phyloP scores from a whole-genome alignment of 129 eudicot genomes.

The Sambucus nigra region DNA sequence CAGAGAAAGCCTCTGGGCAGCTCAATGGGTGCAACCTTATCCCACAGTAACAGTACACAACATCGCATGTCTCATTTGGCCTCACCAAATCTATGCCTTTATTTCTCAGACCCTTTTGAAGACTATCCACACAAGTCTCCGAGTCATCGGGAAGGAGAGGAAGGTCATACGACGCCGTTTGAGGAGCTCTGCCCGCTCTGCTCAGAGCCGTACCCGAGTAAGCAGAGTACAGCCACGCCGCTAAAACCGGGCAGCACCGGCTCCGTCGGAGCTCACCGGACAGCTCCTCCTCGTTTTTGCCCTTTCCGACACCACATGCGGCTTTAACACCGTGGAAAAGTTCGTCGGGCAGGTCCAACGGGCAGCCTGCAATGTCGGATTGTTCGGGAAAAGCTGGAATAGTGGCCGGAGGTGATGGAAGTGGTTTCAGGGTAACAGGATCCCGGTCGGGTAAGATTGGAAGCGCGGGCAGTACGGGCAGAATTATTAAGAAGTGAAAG shows the following conservation, averaged over 20 bases:
- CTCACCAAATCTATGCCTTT: slow-evolving; percentile 43
- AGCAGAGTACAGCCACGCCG: slow-evolving; percentile 81
- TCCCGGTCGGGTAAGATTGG: slow-evolving; percentile 29
- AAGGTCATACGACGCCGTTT: slow-evolving; percentile 46
- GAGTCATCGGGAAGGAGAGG: slow-evolving; percentile 87
- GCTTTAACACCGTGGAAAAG: slow-evolving; percentile 49
- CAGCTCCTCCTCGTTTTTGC: slow-evolving; percentile 10
- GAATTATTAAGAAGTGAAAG: slow-evolving; percentile 12
- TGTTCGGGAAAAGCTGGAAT: slow-evolving; percentile 85
- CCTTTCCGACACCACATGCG: slow-evolving; percentile 31
- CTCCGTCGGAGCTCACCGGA: slow-evolving; percentile 32
- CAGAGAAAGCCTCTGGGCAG: slow-evolving; percentile 60
- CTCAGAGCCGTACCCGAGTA: slow-evolving; percentile 58
- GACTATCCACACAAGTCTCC: slow-evolving; percentile 61
- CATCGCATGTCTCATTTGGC: slow-evolving; percentile 73
- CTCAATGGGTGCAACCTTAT: slow-evolving; percentile 60
- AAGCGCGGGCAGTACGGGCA: slow-evolving; percentile 23
- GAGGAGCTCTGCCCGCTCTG: slow-evolving; percentile 14
- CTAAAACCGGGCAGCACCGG: slow-evolving; percentile 85
- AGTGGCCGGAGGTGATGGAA: slow-evolving; percentile 38
- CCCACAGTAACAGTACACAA: slow-evolving; percentile 79
- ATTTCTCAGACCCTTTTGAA: slow-evolving; percentile 40
- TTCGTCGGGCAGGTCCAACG: slow-evolving; percentile 53
- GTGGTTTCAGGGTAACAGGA: slow-evolving; percentile 33
- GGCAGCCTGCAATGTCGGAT: slow-evolving; percentile 54